phyloP scores from a whole-genome alignment of 1,284 basidiomycete genomes.

The Heimioporus retisporus region DNA sequence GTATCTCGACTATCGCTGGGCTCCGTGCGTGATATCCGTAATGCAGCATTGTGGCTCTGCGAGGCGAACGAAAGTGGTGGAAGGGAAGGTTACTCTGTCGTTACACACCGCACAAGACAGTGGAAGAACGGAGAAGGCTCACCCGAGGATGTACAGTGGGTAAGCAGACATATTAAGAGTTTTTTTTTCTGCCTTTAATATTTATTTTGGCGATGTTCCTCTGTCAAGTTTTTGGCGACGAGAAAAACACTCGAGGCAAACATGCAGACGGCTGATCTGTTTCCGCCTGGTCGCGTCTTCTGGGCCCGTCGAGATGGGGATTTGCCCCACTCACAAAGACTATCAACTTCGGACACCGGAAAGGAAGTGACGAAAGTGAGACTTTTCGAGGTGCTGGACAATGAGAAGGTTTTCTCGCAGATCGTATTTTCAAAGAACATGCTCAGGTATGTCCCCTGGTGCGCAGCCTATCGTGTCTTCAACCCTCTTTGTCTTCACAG shows the following conservation, averaged over 20 bases:
- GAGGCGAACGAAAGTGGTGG: slow-evolving; percentile 64
- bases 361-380: slow-evolving; percentile 59
- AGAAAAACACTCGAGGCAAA: slow-evolving; percentile 89
- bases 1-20: slow-evolving; percentile 84
- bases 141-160: slow-evolving; percentile 73
- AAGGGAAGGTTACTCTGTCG: slow-evolving; percentile 66
- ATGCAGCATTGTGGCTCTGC: slow-evolving; percentile 83
- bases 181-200: slow-evolving; percentile 5
- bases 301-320: slow-evolving; percentile 82
- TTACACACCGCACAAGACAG: slow-evolving; percentile 68
- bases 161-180: slow-evolving; percentile 42
- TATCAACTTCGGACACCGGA: slow-evolving; percentile 21
- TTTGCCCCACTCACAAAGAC: slow-evolving; percentile 58
- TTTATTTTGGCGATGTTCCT: neutral
- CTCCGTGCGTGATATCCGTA: slow-evolving; percentile 80
- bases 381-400: slow-evolving; percentile 79
- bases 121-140: slow-evolving; percentile 67
- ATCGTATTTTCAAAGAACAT: slow-evolving; percentile 86
- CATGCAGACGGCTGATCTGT: slow-evolving; percentile 81
- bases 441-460: slow-evolving; percentile 65
- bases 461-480: neutral
- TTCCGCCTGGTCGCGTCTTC: slow-evolving; percentile 82
- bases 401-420: slow-evolving; percentile 82
- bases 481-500: slow-evolving; percentile 45
- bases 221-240: slow-evolving; percentile 76